Evolutionary conservation across 768 basidiomycete genomes (phyloP).

Genomic region (Albatrellus ellisii): DNA sequence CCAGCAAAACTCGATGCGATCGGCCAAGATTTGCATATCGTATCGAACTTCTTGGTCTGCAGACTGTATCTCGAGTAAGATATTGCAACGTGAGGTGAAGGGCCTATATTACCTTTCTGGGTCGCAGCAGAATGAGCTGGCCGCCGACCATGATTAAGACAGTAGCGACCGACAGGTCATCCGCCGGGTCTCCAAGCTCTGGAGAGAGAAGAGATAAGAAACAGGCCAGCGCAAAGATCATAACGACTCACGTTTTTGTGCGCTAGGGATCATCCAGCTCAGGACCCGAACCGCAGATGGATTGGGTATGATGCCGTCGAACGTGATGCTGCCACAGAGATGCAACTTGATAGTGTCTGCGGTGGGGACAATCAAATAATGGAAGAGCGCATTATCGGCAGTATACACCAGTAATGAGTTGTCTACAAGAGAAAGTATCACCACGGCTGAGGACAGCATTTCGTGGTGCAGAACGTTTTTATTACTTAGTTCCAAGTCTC

Average conservation of each 20-base stretch:
- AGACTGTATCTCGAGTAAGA: constrained; percentile 32
- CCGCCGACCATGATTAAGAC: constrained; percentile 94
- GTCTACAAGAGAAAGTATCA: constrained; percentile 86
- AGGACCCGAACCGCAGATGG: constrained; percentile 79
- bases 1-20: constrained; percentile 98
- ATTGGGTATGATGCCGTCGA: constrained; percentile 76
- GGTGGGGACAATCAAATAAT: constrained; percentile 84
- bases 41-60: constrained; percentile 86
- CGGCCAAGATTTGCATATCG: constrained; percentile 93
- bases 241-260: constrained; percentile 71
- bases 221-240: neutral
- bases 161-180: constrained; percentile 87
- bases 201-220: constrained; percentile 7
- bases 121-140: constrained; percentile 77
- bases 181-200: constrained; percentile 91
- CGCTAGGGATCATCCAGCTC: constrained; percentile 93
- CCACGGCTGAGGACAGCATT: constrained; percentile 58
- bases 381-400: constrained; percentile 83
- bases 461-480: constrained; percentile 79
- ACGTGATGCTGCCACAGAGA: constrained; percentile 89
- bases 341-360: constrained; percentile 74
- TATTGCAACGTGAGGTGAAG: neutral
- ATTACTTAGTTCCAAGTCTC: constrained; percentile 77
- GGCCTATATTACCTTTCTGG: constrained; percentile 50
- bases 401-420: constrained; percentile 93